Conservation (phyloP, 2,329 filamentous ascomycete genomes). For the Trematosphaeria pertusa region DNA sequence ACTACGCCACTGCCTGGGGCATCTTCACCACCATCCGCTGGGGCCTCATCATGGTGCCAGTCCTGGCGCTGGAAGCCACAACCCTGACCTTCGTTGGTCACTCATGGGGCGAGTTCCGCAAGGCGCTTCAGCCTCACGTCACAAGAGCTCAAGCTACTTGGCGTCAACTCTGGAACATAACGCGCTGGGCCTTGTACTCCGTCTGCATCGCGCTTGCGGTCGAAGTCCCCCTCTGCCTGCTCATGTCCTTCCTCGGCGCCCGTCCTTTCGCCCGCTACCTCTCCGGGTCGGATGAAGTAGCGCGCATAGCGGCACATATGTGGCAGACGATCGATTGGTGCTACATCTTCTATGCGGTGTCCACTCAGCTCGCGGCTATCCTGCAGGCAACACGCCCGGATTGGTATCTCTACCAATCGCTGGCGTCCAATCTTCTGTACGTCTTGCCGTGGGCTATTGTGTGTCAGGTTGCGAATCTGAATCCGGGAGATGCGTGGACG, state of each 20-base stretch:
- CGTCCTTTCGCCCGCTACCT: conserved; percentile 68
- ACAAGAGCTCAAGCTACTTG: conserved; percentile 26
- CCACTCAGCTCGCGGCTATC: conserved; percentile 69
- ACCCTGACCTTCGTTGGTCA: conserved; percentile 72
- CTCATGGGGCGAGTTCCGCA: conserved; percentile 64
- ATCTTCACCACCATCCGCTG: conserved; percentile 77
- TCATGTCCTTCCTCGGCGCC: conserved; percentile 67
- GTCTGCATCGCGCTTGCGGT: conserved; percentile 61
- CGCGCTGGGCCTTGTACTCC: conserved; percentile 62
- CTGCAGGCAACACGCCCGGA: conserved; percentile 68
- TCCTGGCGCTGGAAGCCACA: conserved; percentile 70
- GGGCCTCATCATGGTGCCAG: conserved; percentile 77
- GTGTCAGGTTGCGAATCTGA: conserved; percentile 50
- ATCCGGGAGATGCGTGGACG: conserved; percentile 66
- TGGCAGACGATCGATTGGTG: conserved; percentile 65
- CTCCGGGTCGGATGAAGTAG: conserved; percentile 63
- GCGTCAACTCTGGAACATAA: conserved; percentile 51
- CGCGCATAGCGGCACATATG: conserved; percentile 69
- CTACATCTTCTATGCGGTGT: conserved; percentile 72
- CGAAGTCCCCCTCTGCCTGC: conserved; percentile 68
- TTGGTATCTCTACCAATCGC: conserved; percentile 73
- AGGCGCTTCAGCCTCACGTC: conserved; percentile 25
- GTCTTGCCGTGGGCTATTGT: conserved; percentile 75
- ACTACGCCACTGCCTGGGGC: conserved; percentile 76
- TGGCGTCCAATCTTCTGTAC: conserved; percentile 71